Evolutionary conservation across 169 alveolate species (phyloP).

Genomic region (Cryptosporidium felis): DNA sequence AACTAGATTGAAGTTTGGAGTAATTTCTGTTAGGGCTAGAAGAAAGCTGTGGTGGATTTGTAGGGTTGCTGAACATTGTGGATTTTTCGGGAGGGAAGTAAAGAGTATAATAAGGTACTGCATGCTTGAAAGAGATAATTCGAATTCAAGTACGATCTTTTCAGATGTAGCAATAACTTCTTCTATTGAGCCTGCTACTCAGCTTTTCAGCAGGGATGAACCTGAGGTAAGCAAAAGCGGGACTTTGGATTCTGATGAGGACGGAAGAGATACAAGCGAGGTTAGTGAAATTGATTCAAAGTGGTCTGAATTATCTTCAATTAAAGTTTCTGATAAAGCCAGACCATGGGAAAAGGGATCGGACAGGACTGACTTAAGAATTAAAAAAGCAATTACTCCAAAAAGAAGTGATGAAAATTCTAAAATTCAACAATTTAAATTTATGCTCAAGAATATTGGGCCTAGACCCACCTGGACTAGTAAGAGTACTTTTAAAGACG

Average conservation of each 20-base stretch:
- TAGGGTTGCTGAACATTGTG: conserved; percentile 64
- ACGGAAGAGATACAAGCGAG: not conserved
- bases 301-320: conserved; percentile 19
- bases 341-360: conserved; percentile 64
- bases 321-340: not conserved
- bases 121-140: not conserved
- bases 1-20: conserved; percentile 10
- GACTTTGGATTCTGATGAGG: not conserved
- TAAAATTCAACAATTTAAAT: conserved; percentile 12
- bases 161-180: conserved; percentile 31
- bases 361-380: not conserved
- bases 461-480: conserved; percentile 61
- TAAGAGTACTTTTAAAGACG: not conserved
- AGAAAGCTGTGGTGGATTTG: conserved; percentile 59
- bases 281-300: conserved; percentile 5
- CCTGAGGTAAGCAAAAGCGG: not conserved
- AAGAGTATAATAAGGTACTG: not conserved
- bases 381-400: not conserved
- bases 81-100: conserved; percentile 1
- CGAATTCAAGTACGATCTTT: not conserved
- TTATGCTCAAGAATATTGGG: conserved; percentile 58
- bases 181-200: conserved; percentile 19
- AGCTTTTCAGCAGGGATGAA: not conserved
- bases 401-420: not conserved
- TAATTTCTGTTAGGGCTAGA: conserved; percentile 44